These are phyloP conservation scores for Vachellia pachyceras DNA, from an alignment of 306 rosid genomes.

Conservation along the genomic window DNA sequence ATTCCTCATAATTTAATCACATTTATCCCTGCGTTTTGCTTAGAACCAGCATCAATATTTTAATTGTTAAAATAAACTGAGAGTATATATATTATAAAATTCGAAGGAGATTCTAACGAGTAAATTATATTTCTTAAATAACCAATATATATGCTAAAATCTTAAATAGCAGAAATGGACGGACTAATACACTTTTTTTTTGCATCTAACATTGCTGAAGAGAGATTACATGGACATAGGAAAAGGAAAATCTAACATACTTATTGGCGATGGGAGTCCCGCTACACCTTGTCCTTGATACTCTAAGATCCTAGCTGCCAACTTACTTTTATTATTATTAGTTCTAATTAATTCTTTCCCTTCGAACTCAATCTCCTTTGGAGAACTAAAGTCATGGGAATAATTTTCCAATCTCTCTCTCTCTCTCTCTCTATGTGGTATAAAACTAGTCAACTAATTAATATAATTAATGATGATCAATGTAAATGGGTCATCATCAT, in stretches of 20 bases:
- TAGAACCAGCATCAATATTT: background rate
- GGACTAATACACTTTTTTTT: background rate
- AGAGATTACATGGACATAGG: constrained; percentile 34
- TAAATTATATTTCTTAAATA: background rate
- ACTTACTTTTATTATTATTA: constrained; percentile 41
- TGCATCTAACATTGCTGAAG: constrained; percentile 22
- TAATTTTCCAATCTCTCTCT: background rate
- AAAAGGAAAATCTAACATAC: constrained; percentile 9
- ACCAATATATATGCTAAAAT: background rate
- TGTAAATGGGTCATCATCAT: constrained; percentile 43
- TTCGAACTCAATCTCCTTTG: constrained; percentile 64
- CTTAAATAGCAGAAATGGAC: background rate
- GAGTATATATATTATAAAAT: background rate
- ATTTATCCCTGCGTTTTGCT: background rate
- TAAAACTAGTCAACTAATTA: background rate
- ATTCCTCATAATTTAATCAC: background rate
- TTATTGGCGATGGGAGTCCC: background rate
- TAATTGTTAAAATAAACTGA: background rate
- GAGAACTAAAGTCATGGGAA: constrained; percentile 48
- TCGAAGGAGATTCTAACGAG: background rate
- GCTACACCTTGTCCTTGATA: constrained; percentile 1
- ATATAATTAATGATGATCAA: background rate
- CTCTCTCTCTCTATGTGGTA: background rate
- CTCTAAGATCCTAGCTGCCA: constrained; percentile 27
- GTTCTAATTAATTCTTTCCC: constrained; percentile 19